These are phyloP conservation scores for Aleurites moluccanus DNA, from an alignment of 441 rosid species.

Conservation along the genomic window DNA sequence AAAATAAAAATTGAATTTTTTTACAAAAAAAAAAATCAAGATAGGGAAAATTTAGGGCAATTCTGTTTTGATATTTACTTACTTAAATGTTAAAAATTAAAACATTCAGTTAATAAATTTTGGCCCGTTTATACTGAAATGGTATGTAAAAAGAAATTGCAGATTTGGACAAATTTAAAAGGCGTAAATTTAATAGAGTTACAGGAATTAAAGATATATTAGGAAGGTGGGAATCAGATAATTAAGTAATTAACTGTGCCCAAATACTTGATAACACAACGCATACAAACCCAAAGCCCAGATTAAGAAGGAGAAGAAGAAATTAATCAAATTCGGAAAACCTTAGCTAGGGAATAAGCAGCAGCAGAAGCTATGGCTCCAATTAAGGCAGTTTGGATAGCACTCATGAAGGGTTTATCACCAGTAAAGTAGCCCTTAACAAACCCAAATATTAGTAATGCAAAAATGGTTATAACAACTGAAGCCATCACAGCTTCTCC, in stretches of 20 bases:
- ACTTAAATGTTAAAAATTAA: too few species aligned
- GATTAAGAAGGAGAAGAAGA: background rate
- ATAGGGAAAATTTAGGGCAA: too few species aligned
- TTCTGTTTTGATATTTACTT: too few species aligned
- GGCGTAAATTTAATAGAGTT: background rate
- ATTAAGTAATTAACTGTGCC: background rate
- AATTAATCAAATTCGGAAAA: background rate
- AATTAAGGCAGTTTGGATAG: background rate
- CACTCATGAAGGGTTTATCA: constrained; percentile 25
- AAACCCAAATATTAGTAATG: constrained; percentile 41
- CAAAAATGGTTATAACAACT: constrained; percentile 38
- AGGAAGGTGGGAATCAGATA: background rate
- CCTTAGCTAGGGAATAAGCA: constrained; percentile 4
- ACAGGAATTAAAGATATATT: background rate
- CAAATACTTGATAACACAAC: background rate
- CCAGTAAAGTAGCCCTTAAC: constrained; percentile 47
- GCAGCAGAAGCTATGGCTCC: constrained; percentile 7
- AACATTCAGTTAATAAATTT: too few species aligned
- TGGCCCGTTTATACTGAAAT: too few species aligned
- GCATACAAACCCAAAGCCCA: background rate
- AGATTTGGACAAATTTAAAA: background rate
- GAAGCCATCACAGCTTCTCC: constrained; percentile 39
- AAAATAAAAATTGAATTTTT: too few species aligned
- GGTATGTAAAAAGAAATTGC: too few species aligned
- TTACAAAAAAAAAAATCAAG: too few species aligned